Evolutionary conservation across 164 flowering plant species (phyloP), one percentile per base, ranked within the genome.

Genomic region (Chimonanthus salicifolius): DNA sequence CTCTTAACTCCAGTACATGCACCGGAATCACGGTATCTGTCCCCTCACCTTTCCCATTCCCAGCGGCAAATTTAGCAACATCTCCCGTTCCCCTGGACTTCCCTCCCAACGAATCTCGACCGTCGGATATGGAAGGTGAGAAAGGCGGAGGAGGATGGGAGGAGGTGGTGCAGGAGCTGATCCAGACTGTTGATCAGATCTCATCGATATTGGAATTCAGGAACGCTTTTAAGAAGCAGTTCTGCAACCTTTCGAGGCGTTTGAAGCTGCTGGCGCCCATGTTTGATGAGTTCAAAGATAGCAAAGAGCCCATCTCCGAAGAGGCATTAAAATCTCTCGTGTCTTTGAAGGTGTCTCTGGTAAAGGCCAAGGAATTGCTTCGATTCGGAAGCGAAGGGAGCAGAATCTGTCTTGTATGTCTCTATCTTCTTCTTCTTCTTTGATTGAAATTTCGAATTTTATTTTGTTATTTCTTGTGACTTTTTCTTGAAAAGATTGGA

Each of bases 211-310:
- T 92, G 6, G 97, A 89, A 18, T 92, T 58, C 86, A 77, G 89
- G 72, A 43, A 76, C 11, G 47, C 85, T 64, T 85, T 92, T 67
- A 94, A 83, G 89, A 92, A 87, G 83, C 88, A 87, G 79, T 92
- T 81, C 66, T 85, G 88, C 71, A 92, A 86, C 78, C 82, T 94
- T 0, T 89, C 91, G 48, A 79, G 98, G 76, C 76, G 98, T 58
- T 72, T 94, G 88, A 94, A 88, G 89, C 81, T 92, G 16, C 74
- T 94, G 79, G 82, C 73, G 20, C 97, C 98, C 50, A 82, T 92
- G 93, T 89, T 94, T 74, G 98, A 94, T 79, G 98, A 94, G 87
- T 84, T 92, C 75, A 79, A 82, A 58, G 98, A 93, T 33, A 77
- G 84, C 67, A 83, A 80, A 62, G 90, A 87, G 43, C 47, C 79